phyloP scores from a whole-genome alignment of 1,284 basidiomycete species.

The Tilletia indica region DNA sequence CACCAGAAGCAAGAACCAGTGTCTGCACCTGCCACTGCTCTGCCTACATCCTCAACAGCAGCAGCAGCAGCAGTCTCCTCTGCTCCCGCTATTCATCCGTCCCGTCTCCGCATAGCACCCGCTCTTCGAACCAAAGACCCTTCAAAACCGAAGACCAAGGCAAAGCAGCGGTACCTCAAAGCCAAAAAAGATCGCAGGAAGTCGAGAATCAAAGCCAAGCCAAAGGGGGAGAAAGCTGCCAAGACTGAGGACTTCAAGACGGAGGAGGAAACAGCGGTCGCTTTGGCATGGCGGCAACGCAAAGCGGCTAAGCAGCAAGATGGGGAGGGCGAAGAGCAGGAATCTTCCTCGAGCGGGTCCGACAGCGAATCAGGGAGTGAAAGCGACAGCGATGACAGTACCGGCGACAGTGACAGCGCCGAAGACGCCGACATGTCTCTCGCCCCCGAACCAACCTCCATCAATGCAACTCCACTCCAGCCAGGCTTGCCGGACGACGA shows the following conservation, averaged over 20 bases:
- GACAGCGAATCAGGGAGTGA: constrained; percentile 1
- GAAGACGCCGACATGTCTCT: background rate
- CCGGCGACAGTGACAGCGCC: background rate
- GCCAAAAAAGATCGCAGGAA: constrained; percentile 51
- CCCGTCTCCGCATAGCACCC: constrained; percentile 36
- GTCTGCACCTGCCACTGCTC: constrained; percentile 19
- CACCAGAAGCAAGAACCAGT: background rate
- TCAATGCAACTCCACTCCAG: background rate
- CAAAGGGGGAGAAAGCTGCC: constrained; percentile 38
- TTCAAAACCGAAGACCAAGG: constrained; percentile 46
- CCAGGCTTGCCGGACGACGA: background rate
- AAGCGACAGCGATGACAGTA: background rate
- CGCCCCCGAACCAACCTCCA: background rate
- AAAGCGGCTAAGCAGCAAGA: background rate
- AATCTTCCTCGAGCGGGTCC: constrained; percentile 2
- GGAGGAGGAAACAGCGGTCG: background rate
- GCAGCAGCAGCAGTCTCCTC: background rate
- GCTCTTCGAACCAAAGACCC: constrained; percentile 28
- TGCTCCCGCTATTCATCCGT: constrained; percentile 38
- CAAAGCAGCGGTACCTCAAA: constrained; percentile 50
- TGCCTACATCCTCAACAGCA: constrained; percentile 14
- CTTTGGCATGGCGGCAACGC: background rate
- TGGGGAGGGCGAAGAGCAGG: background rate
- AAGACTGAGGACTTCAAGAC: background rate
- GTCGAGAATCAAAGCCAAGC: constrained; percentile 34